A percentile compares a stretch with the other conserved stretches of the same genome.
phyloP scores from a whole-genome alignment of 345 rosid genomes.

The Brassica carinata region DNA sequence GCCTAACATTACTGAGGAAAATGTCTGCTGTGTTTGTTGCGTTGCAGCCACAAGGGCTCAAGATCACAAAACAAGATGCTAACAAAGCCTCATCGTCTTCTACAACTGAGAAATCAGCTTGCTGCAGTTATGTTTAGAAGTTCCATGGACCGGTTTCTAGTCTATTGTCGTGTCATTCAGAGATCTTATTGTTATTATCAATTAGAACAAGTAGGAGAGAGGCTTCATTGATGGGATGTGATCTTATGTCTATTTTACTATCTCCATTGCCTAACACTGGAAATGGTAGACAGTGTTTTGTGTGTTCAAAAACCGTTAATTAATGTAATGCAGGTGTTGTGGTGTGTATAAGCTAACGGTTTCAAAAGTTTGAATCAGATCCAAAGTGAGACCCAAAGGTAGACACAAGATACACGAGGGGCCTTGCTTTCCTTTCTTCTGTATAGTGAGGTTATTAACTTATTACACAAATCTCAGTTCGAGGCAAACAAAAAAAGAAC shows the following conservation, averaged over 20 bases:
- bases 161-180: neutral
- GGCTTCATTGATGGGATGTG: constrained; percentile 23
- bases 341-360: constrained; percentile 18
- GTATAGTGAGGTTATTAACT: constrained; percentile 4
- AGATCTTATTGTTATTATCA: neutral
- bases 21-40: neutral
- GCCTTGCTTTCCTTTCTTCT: too few relatives aligned
- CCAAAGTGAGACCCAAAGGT: too few relatives aligned
- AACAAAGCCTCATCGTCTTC: constrained; percentile 46
- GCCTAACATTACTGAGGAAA: constrained; percentile 8
- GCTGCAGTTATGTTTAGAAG: constrained; percentile 54
- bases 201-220: constrained; percentile 10
- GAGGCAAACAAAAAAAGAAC: constrained; percentile 25
- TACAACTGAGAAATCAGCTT: constrained; percentile 56
- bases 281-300: constrained; percentile 11
- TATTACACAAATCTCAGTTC: constrained; percentile 30
- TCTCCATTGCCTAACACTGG: constrained; percentile 20
- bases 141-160: neutral
- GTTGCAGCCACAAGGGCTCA: constrained; percentile 63
- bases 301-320: constrained; percentile 8
- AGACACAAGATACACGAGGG: too few relatives aligned
- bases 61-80: constrained; percentile 60
- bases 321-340: constrained; percentile 28
- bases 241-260: constrained; percentile 22
- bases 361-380: too few relatives aligned